Evolutionary conservation across 2,329 filamentous ascomycete species (phyloP), one percentile per base, ranked within the genome.

Genomic region (Atkinsonella texensis): DNA sequence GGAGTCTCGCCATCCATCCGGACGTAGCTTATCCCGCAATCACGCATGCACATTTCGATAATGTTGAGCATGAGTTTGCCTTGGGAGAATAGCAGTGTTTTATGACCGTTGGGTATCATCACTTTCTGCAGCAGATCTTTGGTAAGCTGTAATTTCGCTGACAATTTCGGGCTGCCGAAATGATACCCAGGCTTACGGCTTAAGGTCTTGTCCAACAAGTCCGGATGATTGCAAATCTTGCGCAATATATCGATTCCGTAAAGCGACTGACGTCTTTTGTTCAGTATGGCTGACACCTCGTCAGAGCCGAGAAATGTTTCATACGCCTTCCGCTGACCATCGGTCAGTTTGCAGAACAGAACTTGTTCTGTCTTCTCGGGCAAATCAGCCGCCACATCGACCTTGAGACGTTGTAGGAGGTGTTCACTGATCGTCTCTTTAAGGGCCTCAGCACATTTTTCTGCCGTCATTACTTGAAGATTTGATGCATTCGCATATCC

Each of bases 151-250:
- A 98, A 89, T 70, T 98, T 98, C 2, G 90, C 90, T 2, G 91
- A 97, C 60, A 90, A 86, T 46, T 76, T 77, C 0, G 83, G 77
- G 55, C 76, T 81, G 3, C 93, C 93, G 71, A 90, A 97, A 48
- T 82, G 76, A 58, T 91, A 90, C 11, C 77, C 81, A 1, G 75
- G 63, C 58, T 85, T 84, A 51, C 62, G 62, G 54, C 68, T 73
- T 15, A 79, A 65, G 23, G 60, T 65, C 43, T 76, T 87, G 59
- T 93, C 83, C 2, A 85, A 72, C 1, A 98, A 74, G 68, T 98
- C 93, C 0, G 94, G 93, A 61, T 98, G 94, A 56, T 98, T 98
- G 72, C 91, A 97, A 51, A 98, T 91, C 68, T 98, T 98, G 49
- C 93, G 84, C 40, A 98, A 73, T 28, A 90, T 85, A 59, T 96